A percentile compares a stretch with the other conserved stretches of the same genome.
These are phyloP conservation scores for Penicillium sp. DNA, from an alignment of 2,329 filamentous ascomycete species.

Conservation along the genomic window DNA sequence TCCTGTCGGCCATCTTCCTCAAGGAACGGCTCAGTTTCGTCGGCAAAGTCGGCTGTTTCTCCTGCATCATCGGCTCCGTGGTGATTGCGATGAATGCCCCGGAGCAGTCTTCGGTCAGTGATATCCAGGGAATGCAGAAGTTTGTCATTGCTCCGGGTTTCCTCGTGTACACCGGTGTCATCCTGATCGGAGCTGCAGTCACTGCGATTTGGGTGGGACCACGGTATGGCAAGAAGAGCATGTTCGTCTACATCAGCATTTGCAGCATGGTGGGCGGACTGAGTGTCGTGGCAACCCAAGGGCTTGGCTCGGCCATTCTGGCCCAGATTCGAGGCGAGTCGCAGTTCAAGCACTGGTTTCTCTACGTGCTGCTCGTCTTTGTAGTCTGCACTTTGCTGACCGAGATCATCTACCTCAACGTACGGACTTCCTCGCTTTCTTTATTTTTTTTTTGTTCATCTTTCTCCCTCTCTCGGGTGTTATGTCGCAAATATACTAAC, in stretches of 20 bases:
- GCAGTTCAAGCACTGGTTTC: slow-evolving; percentile 97
- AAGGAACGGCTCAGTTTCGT: slow-evolving; percentile 94
- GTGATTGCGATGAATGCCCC: slow-evolving; percentile 94
- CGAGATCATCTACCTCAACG: slow-evolving; percentile 93
- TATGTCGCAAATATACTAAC: slow-evolving; percentile 3
- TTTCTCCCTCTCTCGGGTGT: background rate
- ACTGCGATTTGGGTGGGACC: slow-evolving; percentile 77
- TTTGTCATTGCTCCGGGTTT: slow-evolving; percentile 85
- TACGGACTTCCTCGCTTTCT: slow-evolving; percentile 48
- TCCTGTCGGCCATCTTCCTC: slow-evolving; percentile 88
- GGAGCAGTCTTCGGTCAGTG: slow-evolving; percentile 71
- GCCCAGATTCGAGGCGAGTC: slow-evolving; percentile 73
- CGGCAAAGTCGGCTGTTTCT: slow-evolving; percentile 91
- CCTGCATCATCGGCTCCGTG: slow-evolving; percentile 87
- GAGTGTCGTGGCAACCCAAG: slow-evolving; percentile 92
- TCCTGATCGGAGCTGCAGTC: slow-evolving; percentile 66
- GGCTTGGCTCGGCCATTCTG: slow-evolving; percentile 82
- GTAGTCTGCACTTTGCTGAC: slow-evolving; percentile 82
- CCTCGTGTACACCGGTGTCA: slow-evolving; percentile 72
- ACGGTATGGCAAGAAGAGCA: slow-evolving; percentile 88
- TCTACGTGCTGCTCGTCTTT: slow-evolving; percentile 87
- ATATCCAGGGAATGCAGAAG: slow-evolving; percentile 86
- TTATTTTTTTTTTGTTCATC: background rate
- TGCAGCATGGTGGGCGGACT: slow-evolving; percentile 92
- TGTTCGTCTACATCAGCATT: slow-evolving; percentile 95